Evolutionary conservation across 2,329 filamentous ascomycete genomes (phyloP).

Genomic region (Reticulascus tulasneorum): DNA sequence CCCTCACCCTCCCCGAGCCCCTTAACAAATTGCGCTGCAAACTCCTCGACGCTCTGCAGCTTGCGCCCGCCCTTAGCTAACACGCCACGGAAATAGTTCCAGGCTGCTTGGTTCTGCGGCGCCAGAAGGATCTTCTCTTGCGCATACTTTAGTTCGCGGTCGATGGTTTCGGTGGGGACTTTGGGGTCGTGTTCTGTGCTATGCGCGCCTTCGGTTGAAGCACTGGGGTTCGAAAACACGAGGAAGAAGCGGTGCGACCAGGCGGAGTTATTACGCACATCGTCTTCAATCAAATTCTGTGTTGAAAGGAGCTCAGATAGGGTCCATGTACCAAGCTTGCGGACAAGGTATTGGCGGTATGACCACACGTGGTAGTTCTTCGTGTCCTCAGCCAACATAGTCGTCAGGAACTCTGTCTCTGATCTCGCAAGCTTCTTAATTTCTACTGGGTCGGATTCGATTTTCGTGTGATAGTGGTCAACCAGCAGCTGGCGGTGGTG

Average conservation of each 20-base stretch:
- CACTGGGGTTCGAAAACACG: constrained; percentile 64
- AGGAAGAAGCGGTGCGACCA: constrained; percentile 97
- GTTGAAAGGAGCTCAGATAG: constrained; percentile 68
- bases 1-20: constrained; percentile 38
- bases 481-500: constrained; percentile 65
- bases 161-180: constrained; percentile 60
- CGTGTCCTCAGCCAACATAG: constrained; percentile 79
- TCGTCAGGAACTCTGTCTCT: constrained; percentile 71
- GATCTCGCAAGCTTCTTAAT: constrained; percentile 54
- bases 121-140: constrained; percentile 70
- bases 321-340: constrained; percentile 64
- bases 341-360: constrained; percentile 73
- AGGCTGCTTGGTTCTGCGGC: constrained; percentile 90
- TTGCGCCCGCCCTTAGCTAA: constrained; percentile 60
- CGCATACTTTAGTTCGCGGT: constrained; percentile 72
- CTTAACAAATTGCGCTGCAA: constrained; percentile 48
- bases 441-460: constrained; percentile 47
- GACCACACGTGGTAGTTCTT: constrained; percentile 99
- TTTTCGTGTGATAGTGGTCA: constrained; percentile 55
- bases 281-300: constrained; percentile 68
- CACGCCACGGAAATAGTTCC: constrained; percentile 85
- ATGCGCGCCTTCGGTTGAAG: constrained; percentile 41
- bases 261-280: constrained; percentile 93
- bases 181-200: constrained; percentile 50
- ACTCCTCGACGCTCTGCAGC: constrained; percentile 41